Percentiles rank a stretch among this genome's conserved stretches.
Conservation (phyloP, 192 early-diverging fungal genomes). For the Mortierella hygrophila region DNA sequence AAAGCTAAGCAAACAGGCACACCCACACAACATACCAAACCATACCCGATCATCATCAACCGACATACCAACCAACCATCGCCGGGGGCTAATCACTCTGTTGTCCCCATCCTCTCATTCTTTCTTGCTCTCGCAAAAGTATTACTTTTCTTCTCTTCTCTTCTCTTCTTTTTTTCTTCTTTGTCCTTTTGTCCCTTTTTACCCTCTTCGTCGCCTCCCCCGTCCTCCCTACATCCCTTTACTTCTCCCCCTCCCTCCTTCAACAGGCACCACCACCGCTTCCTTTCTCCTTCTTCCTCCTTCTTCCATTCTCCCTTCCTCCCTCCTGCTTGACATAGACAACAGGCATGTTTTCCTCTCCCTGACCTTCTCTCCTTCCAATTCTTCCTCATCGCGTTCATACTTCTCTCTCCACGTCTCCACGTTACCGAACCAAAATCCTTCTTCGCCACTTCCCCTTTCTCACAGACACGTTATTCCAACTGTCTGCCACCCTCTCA, state of each 20-base stretch:
- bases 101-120: not conserved
- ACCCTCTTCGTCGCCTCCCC: constrained; percentile 13
- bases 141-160: not conserved
- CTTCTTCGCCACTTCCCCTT: not conserved
- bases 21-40: not conserved
- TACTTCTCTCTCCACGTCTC: not conserved
- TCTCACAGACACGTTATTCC: not conserved
- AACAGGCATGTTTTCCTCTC: constrained; percentile 28
- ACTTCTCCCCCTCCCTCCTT: constrained; percentile 37
- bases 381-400: not conserved
- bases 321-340: constrained; percentile 11
- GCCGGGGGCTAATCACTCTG: not conserved
- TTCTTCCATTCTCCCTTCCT: not conserved
- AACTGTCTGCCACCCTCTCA: not conserved
- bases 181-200: constrained; percentile 1
- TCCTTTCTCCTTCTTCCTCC: constrained; percentile 10
- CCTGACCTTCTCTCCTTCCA: not conserved
- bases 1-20: not conserved
- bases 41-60: not conserved
- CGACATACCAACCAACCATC: not conserved
- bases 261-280: constrained; percentile 19
- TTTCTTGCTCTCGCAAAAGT: not conserved
- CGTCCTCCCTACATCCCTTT: not conserved
- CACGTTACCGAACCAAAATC: constrained; percentile 1
- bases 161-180: not conserved